Conservation (phyloP, 148 eudicot genomes). For the Vaccinium corymbosum region DNA sequence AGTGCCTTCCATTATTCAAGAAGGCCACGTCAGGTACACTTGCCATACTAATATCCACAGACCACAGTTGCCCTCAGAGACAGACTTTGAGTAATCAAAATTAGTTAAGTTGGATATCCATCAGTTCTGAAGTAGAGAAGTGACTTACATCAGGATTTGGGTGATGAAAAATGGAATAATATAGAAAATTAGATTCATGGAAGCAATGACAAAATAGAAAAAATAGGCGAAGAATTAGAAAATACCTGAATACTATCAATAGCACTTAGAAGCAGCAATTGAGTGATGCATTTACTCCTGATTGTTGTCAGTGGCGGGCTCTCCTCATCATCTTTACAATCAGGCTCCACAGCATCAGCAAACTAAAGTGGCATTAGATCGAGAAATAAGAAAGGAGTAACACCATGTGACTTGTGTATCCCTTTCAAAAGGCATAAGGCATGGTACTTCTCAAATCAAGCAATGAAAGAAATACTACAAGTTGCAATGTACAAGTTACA, state of each 20-base stretch:
- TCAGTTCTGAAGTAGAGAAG: neutral
- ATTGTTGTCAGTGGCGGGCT: conserved; percentile 63
- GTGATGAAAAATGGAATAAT: neutral
- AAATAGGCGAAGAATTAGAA: conserved; percentile 2
- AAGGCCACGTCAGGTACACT: no score
- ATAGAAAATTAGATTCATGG: neutral
- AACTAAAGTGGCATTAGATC: conserved; percentile 31
- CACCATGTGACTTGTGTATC: neutral
- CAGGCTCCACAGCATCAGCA: conserved; percentile 52
- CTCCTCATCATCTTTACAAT: conserved; percentile 63
- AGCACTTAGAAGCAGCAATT: conserved; percentile 76
- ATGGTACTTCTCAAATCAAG: neutral
- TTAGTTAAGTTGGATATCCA: conserved; percentile 1
- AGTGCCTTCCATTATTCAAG: no score
- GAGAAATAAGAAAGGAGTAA: conserved; percentile 15
- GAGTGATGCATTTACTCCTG: conserved; percentile 94
- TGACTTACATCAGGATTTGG: conserved; percentile 3
- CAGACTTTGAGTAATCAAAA: neutral
- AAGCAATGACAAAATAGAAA: neutral
- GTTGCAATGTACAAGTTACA: neutral
- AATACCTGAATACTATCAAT: conserved; percentile 91
- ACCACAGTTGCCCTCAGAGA: neutral
- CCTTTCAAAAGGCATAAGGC: conserved; percentile 8
- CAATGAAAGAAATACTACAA: neutral
- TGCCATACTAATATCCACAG: no score